Evolutionary conservation across 164 flowering plant species (phyloP), one percentile per base, ranked within the genome.

Genomic region (Nymphaea colorata): DNA sequence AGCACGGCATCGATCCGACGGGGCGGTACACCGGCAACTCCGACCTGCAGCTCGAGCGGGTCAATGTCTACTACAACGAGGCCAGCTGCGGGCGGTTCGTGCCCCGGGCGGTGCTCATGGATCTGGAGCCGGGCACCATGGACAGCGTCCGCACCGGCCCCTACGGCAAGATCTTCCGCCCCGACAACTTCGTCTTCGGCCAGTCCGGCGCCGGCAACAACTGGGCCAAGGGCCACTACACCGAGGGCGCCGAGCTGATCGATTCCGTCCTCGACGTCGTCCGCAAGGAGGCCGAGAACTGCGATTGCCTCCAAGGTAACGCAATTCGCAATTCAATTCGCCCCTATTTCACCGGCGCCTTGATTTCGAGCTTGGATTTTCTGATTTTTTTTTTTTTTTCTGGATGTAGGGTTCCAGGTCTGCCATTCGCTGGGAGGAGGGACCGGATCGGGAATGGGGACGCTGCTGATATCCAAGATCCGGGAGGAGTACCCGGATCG

Each of bases 71-170:
- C 65, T 74, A 74, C 70, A 74, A 74, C 18, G 76, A 74, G 66
- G 76, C 76, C 44, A 70, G 73, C 44, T 59, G 76, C 3, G 73
- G 76, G 2, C 62, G 74, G 4, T 75, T 41, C 61, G 74, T 75
- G 2, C 77, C 77, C 0, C 41, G 74, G 42, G 77, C 74, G 6
- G 77, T 75, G 10, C 77, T 75, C 61, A 75, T 75, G 74, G 77
- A 75, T 68, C 76, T 74, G 59, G 76, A 74, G 61, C 76, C 76
- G 2, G 73, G 76, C 41, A 74, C 76, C 44, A 74, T 74, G 76
- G 76, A 73, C 42, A 69, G 72, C 43, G 67, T 73, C 42, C 15
- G 73, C 15, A 67, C 76, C 8, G 77, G 73, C 15, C 77, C 76
- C 0, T 74, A 73, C 4, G 76, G 76, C 3, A 71, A 73, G 66